phyloP scores from a whole-genome alignment of 345 rosid genomes.

The Pistacia vera region DNA sequence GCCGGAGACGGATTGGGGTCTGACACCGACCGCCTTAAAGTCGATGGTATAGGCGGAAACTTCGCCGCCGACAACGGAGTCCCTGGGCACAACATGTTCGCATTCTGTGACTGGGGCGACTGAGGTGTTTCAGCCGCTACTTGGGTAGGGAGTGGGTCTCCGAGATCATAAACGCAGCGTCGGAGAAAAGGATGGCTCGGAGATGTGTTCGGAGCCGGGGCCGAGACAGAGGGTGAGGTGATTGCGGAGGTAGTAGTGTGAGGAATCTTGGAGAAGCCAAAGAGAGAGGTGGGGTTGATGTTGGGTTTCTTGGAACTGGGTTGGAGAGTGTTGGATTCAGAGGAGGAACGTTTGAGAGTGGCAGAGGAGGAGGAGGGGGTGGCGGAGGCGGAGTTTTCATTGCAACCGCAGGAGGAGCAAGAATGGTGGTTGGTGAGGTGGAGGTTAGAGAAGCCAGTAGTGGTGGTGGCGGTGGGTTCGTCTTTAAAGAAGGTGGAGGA shows the following conservation, averaged over 20 bases:
- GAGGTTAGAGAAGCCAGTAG: neutral
- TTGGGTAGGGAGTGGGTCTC: neutral
- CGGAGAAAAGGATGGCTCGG: neutral
- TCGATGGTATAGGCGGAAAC: constrained; percentile 32
- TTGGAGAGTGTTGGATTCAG: constrained; percentile 9
- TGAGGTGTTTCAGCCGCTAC: constrained; percentile 7
- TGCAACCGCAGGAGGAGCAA: constrained; percentile 16
- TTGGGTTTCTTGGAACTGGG: constrained; percentile 20
- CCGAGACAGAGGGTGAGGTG: no score
- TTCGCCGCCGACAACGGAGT: neutral
- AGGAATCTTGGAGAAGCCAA: constrained; percentile 37
- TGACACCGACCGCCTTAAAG: constrained; percentile 30
- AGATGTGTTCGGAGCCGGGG: neutral
- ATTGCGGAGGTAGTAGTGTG: constrained; percentile 12
- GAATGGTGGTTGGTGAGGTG: neutral
- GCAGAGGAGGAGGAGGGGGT: neutral
- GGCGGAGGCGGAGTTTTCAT: neutral
- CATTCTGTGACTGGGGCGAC: constrained; percentile 24
- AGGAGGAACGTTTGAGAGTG: constrained; percentile 19
- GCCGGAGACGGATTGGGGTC: constrained; percentile 32
- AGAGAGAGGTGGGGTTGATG: neutral
- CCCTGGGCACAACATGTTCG: constrained; percentile 9
- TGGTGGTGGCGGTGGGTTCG: neutral
- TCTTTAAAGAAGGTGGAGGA: neutral
- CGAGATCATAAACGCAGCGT: constrained; percentile 29